Evolutionary conservation across 805 yeast genomes (phyloP), one percentile per base, ranked within the genome.

Genomic region (Schwanniomyces sp.): DNA sequence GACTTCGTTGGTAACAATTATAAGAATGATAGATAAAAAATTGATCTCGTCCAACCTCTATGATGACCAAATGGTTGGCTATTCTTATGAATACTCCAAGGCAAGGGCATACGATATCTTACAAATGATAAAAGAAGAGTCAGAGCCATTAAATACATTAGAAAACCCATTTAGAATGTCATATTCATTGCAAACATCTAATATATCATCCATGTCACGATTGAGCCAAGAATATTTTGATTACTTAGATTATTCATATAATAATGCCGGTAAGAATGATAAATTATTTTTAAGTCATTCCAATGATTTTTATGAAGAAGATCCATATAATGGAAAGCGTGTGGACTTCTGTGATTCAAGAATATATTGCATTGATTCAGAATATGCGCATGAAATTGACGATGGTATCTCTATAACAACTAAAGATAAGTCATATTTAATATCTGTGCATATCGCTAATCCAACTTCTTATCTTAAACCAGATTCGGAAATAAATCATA

Each of bases 331-430:
- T 2, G 18, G 26, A 2, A 49, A 61, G 2, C 67, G 86, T 54
- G 53, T 53, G n/a, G 73, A 74, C 25, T 79, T 75, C 52, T 65
- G 66, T 0, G 66, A 74, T 40, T 58, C 77, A 10, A 76, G 80
- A 0, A 83, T 91, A 1, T 92, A 82, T 62, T 91, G 97, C 66
- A 89, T 92, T 49, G 99, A 94, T 66, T 76, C 85, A 2, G 80
- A 72, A 3, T 76, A 75, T 37, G 96, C 98, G 0, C 85, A 86
- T 54, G 98, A 94, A 64, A 86, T 94, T 49, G 99, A 92, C 64
- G 99, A 92, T 66, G 99, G 97, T 41, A 75, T 92, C 25, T 81
- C 96, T 1, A 70, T 92, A 16, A 70, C 70, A 39, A 52, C 50
- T 3, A 44, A 59, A 2, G 57, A 56, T 26, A 44, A 45, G 2